These are phyloP conservation scores for Moricandia arvensis DNA, from an alignment of 345 rosid genomes.

Conservation along the genomic window DNA sequence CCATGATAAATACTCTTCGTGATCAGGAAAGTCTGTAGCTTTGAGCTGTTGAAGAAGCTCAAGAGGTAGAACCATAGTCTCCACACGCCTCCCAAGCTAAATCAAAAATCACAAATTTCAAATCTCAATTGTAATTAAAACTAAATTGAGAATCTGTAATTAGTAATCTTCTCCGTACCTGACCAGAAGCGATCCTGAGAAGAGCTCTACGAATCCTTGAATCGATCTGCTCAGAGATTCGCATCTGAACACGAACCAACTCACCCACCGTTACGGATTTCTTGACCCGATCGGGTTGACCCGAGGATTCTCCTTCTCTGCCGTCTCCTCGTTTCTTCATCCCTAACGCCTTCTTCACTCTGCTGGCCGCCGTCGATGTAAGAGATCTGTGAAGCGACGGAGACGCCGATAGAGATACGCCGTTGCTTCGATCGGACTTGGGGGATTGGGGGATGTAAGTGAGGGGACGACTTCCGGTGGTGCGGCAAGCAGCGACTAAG, in stretches of 20 bases:
- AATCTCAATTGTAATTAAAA: background rate
- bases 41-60: conserved; percentile 89
- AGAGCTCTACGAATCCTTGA: conserved; percentile 85
- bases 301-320: conserved; percentile 37
- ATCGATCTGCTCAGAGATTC: conserved; percentile 74
- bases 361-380: conserved; percentile 82
- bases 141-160: conserved; percentile 3
- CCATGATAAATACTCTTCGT: conserved; percentile 75
- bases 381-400: conserved; percentile 76
- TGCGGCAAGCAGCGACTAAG: conserved; percentile 74
- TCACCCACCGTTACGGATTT: conserved; percentile 77
- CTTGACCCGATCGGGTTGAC: conserved; percentile 40
- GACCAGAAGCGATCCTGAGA: conserved; percentile 78
- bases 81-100: conserved; percentile 87
- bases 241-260: conserved; percentile 77
- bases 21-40: conserved; percentile 67
- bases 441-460: conserved; percentile 60
- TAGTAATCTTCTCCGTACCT: conserved; percentile 44
- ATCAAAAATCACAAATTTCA: conserved; percentile 27
- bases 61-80: conserved; percentile 76
- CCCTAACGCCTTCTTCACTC: conserved; percentile 90
- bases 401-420: conserved; percentile 20
- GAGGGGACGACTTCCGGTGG: conserved; percentile 66
- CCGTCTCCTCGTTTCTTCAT: conserved; percentile 50
- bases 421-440: conserved; percentile 34